Evolutionary conservation across 2,329 filamentous ascomycete genomes (phyloP).

Genomic region (Sporothrix euskadiensis): DNA sequence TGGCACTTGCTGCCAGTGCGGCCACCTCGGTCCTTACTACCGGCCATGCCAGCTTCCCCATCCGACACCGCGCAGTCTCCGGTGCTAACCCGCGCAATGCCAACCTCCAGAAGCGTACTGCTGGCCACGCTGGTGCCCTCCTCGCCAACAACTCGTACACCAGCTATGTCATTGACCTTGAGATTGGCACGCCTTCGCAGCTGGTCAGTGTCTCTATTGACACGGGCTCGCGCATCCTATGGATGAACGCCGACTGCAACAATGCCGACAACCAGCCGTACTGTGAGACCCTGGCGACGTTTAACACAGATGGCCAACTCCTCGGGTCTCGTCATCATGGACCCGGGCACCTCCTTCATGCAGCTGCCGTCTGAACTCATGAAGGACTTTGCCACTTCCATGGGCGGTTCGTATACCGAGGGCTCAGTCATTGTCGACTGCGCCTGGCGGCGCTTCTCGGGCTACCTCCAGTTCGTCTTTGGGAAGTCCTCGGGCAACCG

Average conservation of each 20-base stretch:
- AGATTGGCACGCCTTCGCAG: slow-evolving; percentile 24
- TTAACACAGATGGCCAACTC: neutral
- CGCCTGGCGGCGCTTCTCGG: neutral
- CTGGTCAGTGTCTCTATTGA: slow-evolving; percentile 15
- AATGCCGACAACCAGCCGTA: neutral
- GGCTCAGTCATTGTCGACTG: neutral
- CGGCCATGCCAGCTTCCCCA: neutral
- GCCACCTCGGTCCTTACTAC: neutral
- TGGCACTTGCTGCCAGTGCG: neutral
- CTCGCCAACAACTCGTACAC: neutral
- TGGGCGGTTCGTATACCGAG: neutral
- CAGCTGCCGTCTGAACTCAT: neutral
- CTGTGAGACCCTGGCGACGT: neutral
- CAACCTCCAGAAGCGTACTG: neutral
- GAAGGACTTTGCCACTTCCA: neutral
- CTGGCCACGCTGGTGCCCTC: neutral
- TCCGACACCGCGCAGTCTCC: neutral
- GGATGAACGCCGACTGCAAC: slow-evolving; percentile 14
- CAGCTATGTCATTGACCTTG: neutral
- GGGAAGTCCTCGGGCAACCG: neutral
- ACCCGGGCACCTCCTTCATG: neutral
- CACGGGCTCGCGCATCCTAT: slow-evolving; percentile 24
- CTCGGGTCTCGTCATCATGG: neutral
- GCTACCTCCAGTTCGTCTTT: neutral
- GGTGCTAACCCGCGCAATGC: neutral